Evolutionary conservation across 2,329 filamentous ascomycete species (phyloP).

Genomic region (Tolypocladium tropicale): DNA sequence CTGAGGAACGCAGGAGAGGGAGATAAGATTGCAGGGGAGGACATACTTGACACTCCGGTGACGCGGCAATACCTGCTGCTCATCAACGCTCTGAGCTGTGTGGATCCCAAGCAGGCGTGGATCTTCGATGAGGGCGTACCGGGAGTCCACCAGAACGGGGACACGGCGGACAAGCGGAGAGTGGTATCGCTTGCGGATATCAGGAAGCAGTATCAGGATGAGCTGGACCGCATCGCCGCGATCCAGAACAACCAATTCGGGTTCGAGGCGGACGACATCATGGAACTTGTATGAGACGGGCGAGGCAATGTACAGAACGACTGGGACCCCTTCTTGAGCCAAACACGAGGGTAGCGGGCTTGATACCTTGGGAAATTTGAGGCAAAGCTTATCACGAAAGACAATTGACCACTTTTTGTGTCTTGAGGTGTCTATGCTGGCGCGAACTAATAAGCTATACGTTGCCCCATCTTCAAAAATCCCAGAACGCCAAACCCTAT

Average conservation of each 20-base stretch:
- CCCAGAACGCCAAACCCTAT: slow-evolving; percentile 29
- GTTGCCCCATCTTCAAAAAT: slow-evolving; percentile 7
- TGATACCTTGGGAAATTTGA: slow-evolving; percentile 20
- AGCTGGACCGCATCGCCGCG: slow-evolving; percentile 78
- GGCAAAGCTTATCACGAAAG: slow-evolving; percentile 14
- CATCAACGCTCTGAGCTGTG: slow-evolving; percentile 86
- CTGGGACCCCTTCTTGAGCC: neutral
- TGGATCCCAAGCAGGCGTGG: slow-evolving; percentile 72
- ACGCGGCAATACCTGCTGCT: slow-evolving; percentile 77
- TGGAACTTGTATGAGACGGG: slow-evolving; percentile 35
- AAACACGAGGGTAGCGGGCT: slow-evolving; percentile 8
- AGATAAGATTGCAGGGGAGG: slow-evolving; percentile 42
- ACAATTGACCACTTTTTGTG: slow-evolving; percentile 14
- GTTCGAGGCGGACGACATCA: slow-evolving; percentile 47
- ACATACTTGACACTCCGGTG: slow-evolving; percentile 51
- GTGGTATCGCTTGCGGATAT: slow-evolving; percentile 81
- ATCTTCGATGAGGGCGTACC: slow-evolving; percentile 39
- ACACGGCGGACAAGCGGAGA: slow-evolving; percentile 45
- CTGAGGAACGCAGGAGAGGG: slow-evolving; percentile 49
- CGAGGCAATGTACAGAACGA: neutral
- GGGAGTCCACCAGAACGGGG: slow-evolving; percentile 12
- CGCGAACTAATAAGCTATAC: slow-evolving; percentile 2
- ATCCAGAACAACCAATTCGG: slow-evolving; percentile 87
- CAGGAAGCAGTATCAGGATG: slow-evolving; percentile 77
- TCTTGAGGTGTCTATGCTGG: slow-evolving; percentile 9